Evolutionary conservation across 768 basidiomycete genomes (phyloP), one percentile per base, ranked within the genome.

Genomic region (Tubosaeta sp.): DNA sequence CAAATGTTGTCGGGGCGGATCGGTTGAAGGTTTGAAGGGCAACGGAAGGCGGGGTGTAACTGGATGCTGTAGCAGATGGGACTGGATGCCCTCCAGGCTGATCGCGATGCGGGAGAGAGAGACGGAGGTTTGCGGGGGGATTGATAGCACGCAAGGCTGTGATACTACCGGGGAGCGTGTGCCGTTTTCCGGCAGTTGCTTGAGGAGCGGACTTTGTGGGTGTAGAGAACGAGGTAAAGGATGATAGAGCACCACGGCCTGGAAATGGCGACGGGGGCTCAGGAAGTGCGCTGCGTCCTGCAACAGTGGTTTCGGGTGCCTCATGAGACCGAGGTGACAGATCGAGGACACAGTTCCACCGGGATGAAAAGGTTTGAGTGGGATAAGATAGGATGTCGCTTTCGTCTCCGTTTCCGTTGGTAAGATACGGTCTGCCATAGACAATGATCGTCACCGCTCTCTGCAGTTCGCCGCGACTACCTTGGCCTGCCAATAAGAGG

Each of bases 331-430:
- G 67, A 3, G 77, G 61, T 2, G 79, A 71, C n/a, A 97, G 75
- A 65, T 95, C 91, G 17, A 97, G 81, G 2, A 90, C 74, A 58
- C 91, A 94, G 58, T 91, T 95, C 94, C 94, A 97, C 29, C 85
- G 75, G 1, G 93, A 94, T 0, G 84, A 81, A 67, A 94, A 97
- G 0, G 82, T 75, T 12, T 71, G 73, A 8, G 93, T 91, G 0
- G 88, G 91, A 58, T 84, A 90, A 1, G 65, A 56, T 7, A 63
- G 22, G 33, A 32, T 22, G 5, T 59, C 43, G 29, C 61, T 59
- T 45, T 55, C 59, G 38, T 48, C 55, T 8, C 57, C 58, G 37
- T 26, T 58, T 34, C 60, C 60, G 17, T 63, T 54, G 5, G 70
- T 48, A 16, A 74, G 45, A 56, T 78, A 88, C 4, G 93, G 93